Base-by-base conservation (phyloP, 768 basidiomycete species). In the Pleurotus eryngii region DNA sequence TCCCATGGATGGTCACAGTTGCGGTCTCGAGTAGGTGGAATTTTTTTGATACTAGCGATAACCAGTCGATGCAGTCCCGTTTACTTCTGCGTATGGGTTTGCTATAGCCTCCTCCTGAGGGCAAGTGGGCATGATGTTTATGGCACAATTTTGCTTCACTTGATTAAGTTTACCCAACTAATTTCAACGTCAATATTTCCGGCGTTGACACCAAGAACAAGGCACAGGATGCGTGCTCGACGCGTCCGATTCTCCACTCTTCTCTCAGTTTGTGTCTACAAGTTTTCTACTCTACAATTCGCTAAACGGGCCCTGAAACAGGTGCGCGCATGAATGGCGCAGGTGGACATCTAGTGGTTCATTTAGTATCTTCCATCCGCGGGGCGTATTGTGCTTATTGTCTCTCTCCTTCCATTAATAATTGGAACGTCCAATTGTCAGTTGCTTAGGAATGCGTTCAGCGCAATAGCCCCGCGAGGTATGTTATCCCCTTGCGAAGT, bases 371-470 rank as follows among this genome's bases (percentile, higher is more conserved):
- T 35, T n/a, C 12, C 40, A 26, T 47, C 3, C 30, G 51, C n/a
- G 1, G 4, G 26, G 57, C 3, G 55, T 17, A n/a, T 42, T 51
- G 11, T n/a, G 7, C n/a, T 20, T 24, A 17, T 38, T 54, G 35
- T 43, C 58, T 18, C 17, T 39, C 8, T 37, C 17, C 48, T 40
- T 27, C 47, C 40, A 2, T n/a, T 18, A 43, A 3, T 17, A 17
- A 45, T 45, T 57, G 90, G 89, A 90, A 89, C 65, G 87, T 89
- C 39, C 90, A 88, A 89, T 89, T 89, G 0, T 89, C 87, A 0
- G 73, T 74, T 47, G 85, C 84, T 0, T 90, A 79, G 15, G 37
- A 66, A 1, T 74, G 81, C 7, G 86, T 90, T 9, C 74, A 88
- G 59, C 82, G 88, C 2, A 90, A 90, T 66, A 86, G 82, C 60